Base-by-base conservation (phyloP, 106 monocot species). In the Allium fistulosum region DNA sequence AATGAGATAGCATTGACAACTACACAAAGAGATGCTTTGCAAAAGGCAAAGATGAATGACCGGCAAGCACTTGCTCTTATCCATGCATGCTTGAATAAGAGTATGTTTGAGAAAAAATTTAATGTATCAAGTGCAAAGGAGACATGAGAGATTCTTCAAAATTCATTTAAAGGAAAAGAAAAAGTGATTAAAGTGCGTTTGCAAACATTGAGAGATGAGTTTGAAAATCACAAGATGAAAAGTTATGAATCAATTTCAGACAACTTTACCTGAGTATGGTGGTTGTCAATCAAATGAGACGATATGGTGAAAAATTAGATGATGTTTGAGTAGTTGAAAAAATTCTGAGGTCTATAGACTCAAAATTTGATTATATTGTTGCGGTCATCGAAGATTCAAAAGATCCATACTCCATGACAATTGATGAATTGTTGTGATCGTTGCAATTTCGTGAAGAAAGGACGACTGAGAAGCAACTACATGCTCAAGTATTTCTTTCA, bases 351-450 rank as follows among this genome's bases (percentile, higher is more conserved):
- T 37, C 5, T 37, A 2, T 5, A 37, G 2, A 66, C 18, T 10
- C 50, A 8, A 62, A 75, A 15, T 68, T 68, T 68, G 64, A 68
- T 2, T 22, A 61, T 45, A 11, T 68, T 16, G 14, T 61, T n/a
- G 13, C 18, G 0, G 51, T 51, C 27, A 75, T 68, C 10, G 46
- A 75, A 26, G 50, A 68, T 9, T 75, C 75, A 5, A 75, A 75
- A 17, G 51, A 75, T 16, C 48, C 69, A 1, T 47, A 2, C 11
- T 37, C n/a, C 4, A 5, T 75, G 13, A 9, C 60, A 0, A 27
- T 69, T n/a, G 60, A 69, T 17, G 68, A 68, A 22, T 17, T 75
- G 5, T 13, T 58, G 48, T 7, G 61, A 18, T 68, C 59, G 8
- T 45, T 75, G 6, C 51, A 69, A 69, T 59, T 47, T 1, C 17